Evolutionary conservation across 179 eudicot species (phyloP).

Genomic region (Drosera spatulata): DNA sequence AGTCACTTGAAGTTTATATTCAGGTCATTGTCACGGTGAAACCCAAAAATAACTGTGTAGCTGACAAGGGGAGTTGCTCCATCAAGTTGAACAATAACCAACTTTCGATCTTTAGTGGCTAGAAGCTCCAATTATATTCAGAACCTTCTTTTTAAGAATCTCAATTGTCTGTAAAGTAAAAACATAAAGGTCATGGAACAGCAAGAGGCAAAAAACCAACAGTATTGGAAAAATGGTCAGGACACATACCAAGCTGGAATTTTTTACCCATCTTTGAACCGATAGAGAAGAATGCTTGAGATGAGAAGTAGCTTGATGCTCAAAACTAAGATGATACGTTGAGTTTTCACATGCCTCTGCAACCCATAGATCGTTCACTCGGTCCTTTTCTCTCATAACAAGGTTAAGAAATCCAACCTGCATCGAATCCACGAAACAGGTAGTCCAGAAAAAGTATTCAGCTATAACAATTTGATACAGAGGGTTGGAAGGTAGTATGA

Average conservation of each 20-base stretch:
- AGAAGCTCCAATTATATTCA: constrained; percentile 31
- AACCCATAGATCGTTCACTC: constrained; percentile 61
- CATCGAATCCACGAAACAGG: not conserved
- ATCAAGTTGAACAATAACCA: too few species aligned
- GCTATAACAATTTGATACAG: too few species aligned
- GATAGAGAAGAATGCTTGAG: constrained; percentile 55
- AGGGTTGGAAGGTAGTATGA: too few species aligned
- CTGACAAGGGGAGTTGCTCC: too few species aligned
- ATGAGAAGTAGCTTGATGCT: constrained; percentile 32
- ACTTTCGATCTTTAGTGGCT: constrained; percentile 7
- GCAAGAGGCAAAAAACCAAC: not conserved
- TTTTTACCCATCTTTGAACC: constrained; percentile 58
- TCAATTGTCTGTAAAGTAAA: constrained; percentile 36
- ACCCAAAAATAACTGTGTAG: too few species aligned
- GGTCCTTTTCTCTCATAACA: constrained; percentile 62
- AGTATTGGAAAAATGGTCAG: not conserved
- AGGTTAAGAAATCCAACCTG: constrained; percentile 86
- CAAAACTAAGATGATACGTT: constrained; percentile 49
- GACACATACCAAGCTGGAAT: constrained; percentile 47
- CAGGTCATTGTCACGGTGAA: too few species aligned
- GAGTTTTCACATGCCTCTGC: constrained; percentile 92
- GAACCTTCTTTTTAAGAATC: constrained; percentile 50
- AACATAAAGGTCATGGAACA: not conserved
- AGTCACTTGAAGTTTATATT: too few species aligned
- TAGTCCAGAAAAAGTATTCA: too few species aligned